Conservation (phyloP, 1,139 yeast genomes). For the Nakaseomyces glabratus region DNA sequence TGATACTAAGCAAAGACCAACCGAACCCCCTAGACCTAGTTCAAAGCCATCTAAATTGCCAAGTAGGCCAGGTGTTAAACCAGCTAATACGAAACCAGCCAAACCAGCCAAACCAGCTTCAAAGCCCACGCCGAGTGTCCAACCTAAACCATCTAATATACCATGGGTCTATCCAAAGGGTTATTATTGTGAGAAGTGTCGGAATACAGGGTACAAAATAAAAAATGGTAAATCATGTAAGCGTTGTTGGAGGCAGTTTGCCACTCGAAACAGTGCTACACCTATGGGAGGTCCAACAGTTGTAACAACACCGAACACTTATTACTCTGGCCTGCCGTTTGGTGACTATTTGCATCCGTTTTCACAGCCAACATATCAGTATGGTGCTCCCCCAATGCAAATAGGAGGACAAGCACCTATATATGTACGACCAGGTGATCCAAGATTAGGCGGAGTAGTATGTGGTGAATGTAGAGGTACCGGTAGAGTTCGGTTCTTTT, state of each 20-base stretch:
- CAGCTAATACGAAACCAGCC: conserved; percentile 8
- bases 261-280: conserved; percentile 31
- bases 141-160: conserved; percentile 25
- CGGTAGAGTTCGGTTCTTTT: conserved; percentile 46
- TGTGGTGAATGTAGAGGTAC: conserved; percentile 75
- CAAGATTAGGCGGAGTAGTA: conserved; percentile 66
- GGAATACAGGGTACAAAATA: conserved; percentile 62
- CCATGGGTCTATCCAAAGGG: conserved; percentile 66
- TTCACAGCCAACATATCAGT: conserved; percentile 11
- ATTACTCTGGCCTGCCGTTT: conserved; percentile 4
- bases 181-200: conserved; percentile 59
- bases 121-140: conserved; percentile 12
- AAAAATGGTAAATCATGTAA: conserved; percentile 62
- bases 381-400: conserved; percentile 28
- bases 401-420: conserved; percentile 17
- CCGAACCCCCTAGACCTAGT: background rate
- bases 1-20: conserved; percentile 2
- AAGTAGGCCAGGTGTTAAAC: conserved; percentile 7
- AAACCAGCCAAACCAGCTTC: conserved; percentile 11
- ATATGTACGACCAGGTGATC: conserved; percentile 70
- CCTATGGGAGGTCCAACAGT: background rate
- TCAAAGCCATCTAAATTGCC: background rate
- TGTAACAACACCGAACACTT: background rate
- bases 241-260: conserved; percentile 62
- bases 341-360: conserved; percentile 5